These are phyloP conservation scores for Gastrolobium villosum DNA, from an alignment of 306 rosid species.

Conservation along the genomic window DNA sequence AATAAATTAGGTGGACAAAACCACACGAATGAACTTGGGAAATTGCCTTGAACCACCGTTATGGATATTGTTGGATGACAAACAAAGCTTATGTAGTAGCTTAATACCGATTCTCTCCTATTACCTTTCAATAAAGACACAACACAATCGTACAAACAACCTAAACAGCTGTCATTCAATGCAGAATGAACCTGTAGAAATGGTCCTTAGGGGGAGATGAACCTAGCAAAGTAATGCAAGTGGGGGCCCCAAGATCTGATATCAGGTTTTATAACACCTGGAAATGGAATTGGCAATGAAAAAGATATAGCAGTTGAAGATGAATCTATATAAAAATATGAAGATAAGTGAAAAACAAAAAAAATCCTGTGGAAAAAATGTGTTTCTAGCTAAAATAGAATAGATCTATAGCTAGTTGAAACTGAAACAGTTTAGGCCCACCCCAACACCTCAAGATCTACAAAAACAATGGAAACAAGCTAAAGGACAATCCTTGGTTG, in stretches of 20 bases:
- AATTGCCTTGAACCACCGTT: slow-evolving; percentile 53
- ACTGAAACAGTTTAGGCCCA: slow-evolving; percentile 54
- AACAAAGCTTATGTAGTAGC: slow-evolving; percentile 36
- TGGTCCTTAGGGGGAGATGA: slow-evolving; percentile 47
- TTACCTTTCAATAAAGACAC: slow-evolving; percentile 47
- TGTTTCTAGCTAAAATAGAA: slow-evolving; percentile 36
- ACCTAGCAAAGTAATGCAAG: slow-evolving; percentile 54
- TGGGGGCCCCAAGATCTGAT: slow-evolving; percentile 66
- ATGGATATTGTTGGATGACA: slow-evolving; percentile 44
- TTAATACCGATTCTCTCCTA: slow-evolving; percentile 11
- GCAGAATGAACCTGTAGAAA: slow-evolving; percentile 45
- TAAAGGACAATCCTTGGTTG: slow-evolving; percentile 44
- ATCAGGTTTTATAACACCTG: slow-evolving; percentile 62
- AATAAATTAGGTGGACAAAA: slow-evolving; percentile 51
- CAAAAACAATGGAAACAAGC: slow-evolving; percentile 40
- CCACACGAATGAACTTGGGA: slow-evolving; percentile 53
- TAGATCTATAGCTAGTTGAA: slow-evolving; percentile 60
- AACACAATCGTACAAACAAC: slow-evolving; percentile 55
- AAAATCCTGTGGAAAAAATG: slow-evolving; percentile 40
- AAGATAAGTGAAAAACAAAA: slow-evolving; percentile 33
- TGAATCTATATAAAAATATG: slow-evolving; percentile 60
- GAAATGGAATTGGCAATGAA: slow-evolving; percentile 52
- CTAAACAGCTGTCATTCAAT: slow-evolving; percentile 63
- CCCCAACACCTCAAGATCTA: slow-evolving; percentile 56
- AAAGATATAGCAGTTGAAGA: slow-evolving; percentile 37